Base-by-base conservation (phyloP, 192 early-diverging fungal genomes). In the Coemansia guatemalensis region DNA sequence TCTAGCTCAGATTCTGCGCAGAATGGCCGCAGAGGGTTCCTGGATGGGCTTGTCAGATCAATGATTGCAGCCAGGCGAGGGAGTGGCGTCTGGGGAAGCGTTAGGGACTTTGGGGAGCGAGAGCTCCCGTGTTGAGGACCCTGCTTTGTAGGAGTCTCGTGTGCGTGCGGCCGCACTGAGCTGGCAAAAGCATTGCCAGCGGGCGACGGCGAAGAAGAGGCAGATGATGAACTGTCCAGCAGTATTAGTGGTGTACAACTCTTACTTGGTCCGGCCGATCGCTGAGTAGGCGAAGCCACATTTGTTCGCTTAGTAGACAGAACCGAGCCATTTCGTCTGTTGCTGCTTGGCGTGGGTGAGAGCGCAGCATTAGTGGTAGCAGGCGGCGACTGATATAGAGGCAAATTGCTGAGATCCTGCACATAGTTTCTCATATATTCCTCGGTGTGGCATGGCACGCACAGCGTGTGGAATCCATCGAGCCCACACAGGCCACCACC, bases 401-500 rank as follows among this genome's bases (percentile, higher is more conserved):
- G 59, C 54, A 73, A n/a, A 3, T 51, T 59, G 55, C 48, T 27
- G 18, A 78, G 51, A 8, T 69, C 66, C 39, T 71, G 63, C 12
- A 53, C 56, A 35, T 78, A 78, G 66, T 30, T 72, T 5, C 75
- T 64, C 66, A 62, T 49, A n/a, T 67, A 71, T 51, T 72, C 78
- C 1, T 59, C 67, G 27, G 32, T 54, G 35, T 81, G 78, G 32
- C 78, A 81, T 7, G 78, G 78, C 23, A 71, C 69, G 52, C 78
- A 81, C 56, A 81, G 64, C 32, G 78, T 81, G 33, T 59, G 65
- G 60, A 72, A 75, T 8, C 73, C 73, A 25, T 69, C 68, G 1
- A 81, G 78, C 1, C 78, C 73, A 57, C 78, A 81, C 55, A 81
- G 35, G 1, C 78, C 78, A 39, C 78, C 78, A 41, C 78, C 78